Evolutionary conservation across 2,329 filamentous ascomycete species (phyloP), one percentile per base, ranked within the genome.

Genomic region (Ceratocystis eucalypticola): DNA sequence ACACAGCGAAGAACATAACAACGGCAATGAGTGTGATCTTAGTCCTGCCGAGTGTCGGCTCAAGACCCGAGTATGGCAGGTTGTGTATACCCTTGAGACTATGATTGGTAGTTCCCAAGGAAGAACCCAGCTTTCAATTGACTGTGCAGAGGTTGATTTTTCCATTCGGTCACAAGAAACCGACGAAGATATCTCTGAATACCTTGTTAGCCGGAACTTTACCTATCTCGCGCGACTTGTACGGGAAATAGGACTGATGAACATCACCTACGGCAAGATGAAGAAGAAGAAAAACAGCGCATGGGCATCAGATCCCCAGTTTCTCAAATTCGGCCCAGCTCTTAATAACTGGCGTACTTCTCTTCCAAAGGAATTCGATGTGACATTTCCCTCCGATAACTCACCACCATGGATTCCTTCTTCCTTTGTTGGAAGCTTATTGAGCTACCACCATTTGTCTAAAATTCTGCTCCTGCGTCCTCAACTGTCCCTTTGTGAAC

Each of bases 81-180:
- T 86, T 1, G 82, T 96, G 8, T 88, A 96, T 73, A 80, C 90
- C 25, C 87, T 91, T 69, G 93, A 97, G 76, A 82, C 92, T 53
- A 96, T 97, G 89, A 87, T 96, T 71, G 93, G 93, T 66, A 91
- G 88, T 22, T 90, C 93, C 2, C 92, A 97, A 85, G 87, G 89
- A 10, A 89, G 90, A 37, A 86, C 84, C 61, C 91, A 96, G 74
- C 84, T 93, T 67, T 81, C 88, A 1, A 87, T 96, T 6, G 82
- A 87, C 59, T 78, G 86, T 30, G 86, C 91, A 20, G 86, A 88
- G 0, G 85, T 96, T 17, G 89, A 96, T 72, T 85, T 92, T 70
- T 81, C 80, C 53, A 78, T 90, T 30, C 84, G 84, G 1, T 79
- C 83, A 67, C 84, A 84, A 22, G 77, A 84, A 64, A 79, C 84